A percentile compares a stretch with the other conserved stretches of the same genome.
These are phyloP conservation scores for Ustilaginoidea virens DNA, from an alignment of 2,329 filamentous ascomycete species.

Conservation along the genomic window DNA sequence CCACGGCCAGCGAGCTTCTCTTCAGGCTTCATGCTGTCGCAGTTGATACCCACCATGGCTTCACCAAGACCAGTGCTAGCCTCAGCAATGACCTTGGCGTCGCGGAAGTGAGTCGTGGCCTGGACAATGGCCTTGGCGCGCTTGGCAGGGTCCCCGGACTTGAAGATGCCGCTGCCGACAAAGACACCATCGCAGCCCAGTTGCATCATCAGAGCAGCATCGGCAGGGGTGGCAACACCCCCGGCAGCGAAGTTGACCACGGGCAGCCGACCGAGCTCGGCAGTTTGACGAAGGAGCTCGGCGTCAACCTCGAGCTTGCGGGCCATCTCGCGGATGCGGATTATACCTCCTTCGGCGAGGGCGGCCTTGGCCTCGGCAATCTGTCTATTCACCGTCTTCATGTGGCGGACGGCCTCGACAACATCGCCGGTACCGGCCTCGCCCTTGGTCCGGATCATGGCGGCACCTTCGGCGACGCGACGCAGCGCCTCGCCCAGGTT, in stretches of 20 bases:
- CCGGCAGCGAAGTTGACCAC: conserved; percentile 97
- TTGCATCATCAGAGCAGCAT: conserved; percentile 97
- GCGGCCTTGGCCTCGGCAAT: conserved; percentile 70
- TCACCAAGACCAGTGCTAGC: conserved; percentile 83
- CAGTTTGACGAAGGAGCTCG: conserved; percentile 70
- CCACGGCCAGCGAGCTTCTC: conserved; percentile 78
- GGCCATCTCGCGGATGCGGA: conserved; percentile 52
- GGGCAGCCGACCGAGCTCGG: conserved; percentile 72
- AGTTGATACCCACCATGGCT: conserved; percentile 95
- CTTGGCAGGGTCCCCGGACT: conserved; percentile 80
- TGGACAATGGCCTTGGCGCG: conserved; percentile 88
- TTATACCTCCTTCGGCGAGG: conserved; percentile 37
- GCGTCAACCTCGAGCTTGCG: conserved; percentile 69
- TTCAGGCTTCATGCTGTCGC: conserved; percentile 55
- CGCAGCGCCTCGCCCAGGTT: conserved; percentile 88
- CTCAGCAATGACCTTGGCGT: conserved; percentile 73
- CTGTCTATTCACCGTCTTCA: conserved; percentile 75
- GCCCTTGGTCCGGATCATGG: conserved; percentile 98
- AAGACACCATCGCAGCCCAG: conserved; percentile 96
- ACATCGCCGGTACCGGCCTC: conserved; percentile 96
- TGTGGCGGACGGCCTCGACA: conserved; percentile 90
- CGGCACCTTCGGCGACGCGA: conserved; percentile 81
- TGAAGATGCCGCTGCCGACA: conserved; percentile 94
- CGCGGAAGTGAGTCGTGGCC: conserved; percentile 80
- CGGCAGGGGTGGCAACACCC: conserved; percentile 97